phyloP scores from a whole-genome alignment of 2,329 filamentous ascomycete genomes.

The Ceratocystis albifundus region DNA sequence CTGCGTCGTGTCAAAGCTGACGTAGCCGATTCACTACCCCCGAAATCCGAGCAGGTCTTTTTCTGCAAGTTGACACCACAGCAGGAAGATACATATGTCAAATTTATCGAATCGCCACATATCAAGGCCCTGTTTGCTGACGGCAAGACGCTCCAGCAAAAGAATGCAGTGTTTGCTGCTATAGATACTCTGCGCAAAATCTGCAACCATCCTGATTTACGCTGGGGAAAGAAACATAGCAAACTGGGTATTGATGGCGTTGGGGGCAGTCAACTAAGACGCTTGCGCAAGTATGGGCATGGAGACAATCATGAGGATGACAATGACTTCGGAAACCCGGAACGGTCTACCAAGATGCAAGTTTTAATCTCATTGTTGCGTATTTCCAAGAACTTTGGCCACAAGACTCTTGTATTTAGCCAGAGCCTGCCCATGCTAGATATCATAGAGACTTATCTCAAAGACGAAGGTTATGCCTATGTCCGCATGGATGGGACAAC shows the following conservation, averaged over 20 bases:
- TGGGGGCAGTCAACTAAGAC: not conserved
- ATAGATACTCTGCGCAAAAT: conserved; percentile 91
- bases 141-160: not conserved
- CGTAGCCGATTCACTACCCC: conserved; percentile 82
- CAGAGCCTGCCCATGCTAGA: conserved; percentile 94
- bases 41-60: conserved; percentile 91
- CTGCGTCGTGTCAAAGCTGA: conserved; percentile 87
- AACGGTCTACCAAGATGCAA: conserved; percentile 89
- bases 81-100: conserved; percentile 23
- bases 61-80: conserved; percentile 79
- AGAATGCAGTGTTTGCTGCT: conserved; percentile 49
- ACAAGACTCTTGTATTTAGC: conserved; percentile 87
- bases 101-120: conserved; percentile 22
- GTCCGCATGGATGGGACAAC: conserved; percentile 91
- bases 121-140: conserved; percentile 21
- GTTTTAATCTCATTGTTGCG: conserved; percentile 78
- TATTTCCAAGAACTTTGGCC: conserved; percentile 78
- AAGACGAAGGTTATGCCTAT: conserved; percentile 59
- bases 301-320: not conserved
- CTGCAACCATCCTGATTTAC: conserved; percentile 90
- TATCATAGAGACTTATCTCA: conserved; percentile 75
- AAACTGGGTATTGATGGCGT: not conserved
- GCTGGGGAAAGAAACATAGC: conserved; percentile 31
- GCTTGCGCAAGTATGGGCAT: not conserved
- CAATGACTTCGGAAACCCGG: conserved; percentile 57